Evolutionary conservation across 345 rosid species (phyloP).

Genomic region (Zanthoxylum bungeanum): DNA sequence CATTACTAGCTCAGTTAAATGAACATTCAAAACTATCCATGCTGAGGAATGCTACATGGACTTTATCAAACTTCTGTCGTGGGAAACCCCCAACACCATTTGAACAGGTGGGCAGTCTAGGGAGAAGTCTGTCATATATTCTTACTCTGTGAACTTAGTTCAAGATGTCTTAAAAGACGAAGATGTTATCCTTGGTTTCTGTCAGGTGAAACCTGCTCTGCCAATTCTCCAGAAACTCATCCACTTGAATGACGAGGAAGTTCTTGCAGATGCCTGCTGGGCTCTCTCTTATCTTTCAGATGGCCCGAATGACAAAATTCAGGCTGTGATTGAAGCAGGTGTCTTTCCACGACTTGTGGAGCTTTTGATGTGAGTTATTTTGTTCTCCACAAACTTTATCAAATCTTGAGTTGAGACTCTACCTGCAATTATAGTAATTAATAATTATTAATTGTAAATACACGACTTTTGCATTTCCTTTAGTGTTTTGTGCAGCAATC

Average conservation of each 20-base stretch:
- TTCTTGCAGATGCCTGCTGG: slow-evolving; percentile 90
- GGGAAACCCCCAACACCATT: slow-evolving; percentile 78
- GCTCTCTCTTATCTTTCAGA: slow-evolving; percentile 73
- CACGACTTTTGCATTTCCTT: neutral
- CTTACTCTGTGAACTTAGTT: neutral
- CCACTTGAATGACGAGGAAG: slow-evolving; percentile 75
- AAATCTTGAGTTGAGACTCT: neutral
- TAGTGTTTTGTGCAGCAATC: neutral
- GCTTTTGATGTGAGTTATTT: slow-evolving; percentile 60
- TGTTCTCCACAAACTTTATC: neutral
- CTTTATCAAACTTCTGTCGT: slow-evolving; percentile 69
- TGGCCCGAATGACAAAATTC: slow-evolving; percentile 89
- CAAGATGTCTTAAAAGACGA: neutral
- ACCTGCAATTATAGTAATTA: too few species aligned
- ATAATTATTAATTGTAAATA: too few species aligned
- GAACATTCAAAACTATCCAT: slow-evolving; percentile 63
- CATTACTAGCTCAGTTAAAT: slow-evolving; percentile 62
- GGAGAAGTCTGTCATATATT: neutral
- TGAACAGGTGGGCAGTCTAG: slow-evolving; percentile 46
- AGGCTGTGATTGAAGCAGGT: slow-evolving; percentile 79
- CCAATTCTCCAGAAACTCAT: slow-evolving; percentile 74
- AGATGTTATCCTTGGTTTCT: slow-evolving; percentile 10
- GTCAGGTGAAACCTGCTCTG: slow-evolving; percentile 78
- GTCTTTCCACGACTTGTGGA: slow-evolving; percentile 78
- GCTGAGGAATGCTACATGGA: slow-evolving; percentile 82